A percentile compares a stretch with the other conserved stretches of the same genome.
Conservation (phyloP, 225 moss, liverwort and hornwort species). For the Takakia lepidozioides region DNA sequence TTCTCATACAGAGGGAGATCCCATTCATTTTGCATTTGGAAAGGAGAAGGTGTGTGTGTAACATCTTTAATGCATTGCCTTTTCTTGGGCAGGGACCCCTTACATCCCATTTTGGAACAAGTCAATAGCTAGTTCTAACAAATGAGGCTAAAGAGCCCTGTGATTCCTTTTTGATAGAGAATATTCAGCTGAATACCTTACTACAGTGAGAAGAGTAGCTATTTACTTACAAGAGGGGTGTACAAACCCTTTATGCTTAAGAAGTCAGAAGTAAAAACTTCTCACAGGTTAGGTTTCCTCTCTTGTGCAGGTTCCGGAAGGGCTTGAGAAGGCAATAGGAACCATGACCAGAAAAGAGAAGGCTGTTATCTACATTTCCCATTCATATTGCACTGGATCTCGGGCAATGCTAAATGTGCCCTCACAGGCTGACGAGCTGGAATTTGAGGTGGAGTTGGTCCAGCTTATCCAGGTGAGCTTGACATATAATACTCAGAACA, state of each 20-base stretch:
- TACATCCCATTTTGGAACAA: too few species aligned
- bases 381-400: constrained; percentile 42
- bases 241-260: too few species aligned
- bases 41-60: constrained; percentile 59
- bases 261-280: too few species aligned
- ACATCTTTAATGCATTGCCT: too few species aligned
- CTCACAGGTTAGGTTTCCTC: too few species aligned
- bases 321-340: constrained; percentile 81
- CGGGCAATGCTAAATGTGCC: constrained; percentile 62
- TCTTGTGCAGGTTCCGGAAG: constrained; percentile 69
- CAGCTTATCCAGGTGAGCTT: constrained; percentile 72
- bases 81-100: too few species aligned
- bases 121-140: not conserved
- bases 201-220: too few species aligned
- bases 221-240: too few species aligned
- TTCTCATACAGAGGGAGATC: constrained; percentile 56
- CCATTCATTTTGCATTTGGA: constrained; percentile 70
- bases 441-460: constrained; percentile 91
- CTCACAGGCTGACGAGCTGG: constrained; percentile 48
- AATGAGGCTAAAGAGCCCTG: constrained; percentile 9
- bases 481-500: too few species aligned
- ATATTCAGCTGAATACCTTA: too few species aligned
- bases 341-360: constrained; percentile 86
- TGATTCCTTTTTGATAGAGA: too few species aligned
- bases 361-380: constrained; percentile 63